These are phyloP conservation scores for Phialophora tarda DNA, from an alignment of 2,329 filamentous ascomycete species.

Conservation along the genomic window DNA sequence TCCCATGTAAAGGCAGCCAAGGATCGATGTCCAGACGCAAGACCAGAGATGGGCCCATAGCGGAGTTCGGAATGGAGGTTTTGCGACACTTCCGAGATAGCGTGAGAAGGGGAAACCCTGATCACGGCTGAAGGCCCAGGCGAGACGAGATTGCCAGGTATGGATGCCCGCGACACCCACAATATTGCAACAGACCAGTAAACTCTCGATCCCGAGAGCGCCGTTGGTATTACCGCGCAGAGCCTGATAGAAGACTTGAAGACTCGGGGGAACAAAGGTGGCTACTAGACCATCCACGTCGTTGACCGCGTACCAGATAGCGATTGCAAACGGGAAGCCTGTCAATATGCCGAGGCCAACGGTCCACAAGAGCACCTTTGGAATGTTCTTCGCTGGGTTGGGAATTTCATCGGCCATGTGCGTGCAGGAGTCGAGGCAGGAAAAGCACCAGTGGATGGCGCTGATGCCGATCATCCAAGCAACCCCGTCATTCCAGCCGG, in stretches of 20 bases:
- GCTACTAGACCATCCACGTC: constrained; percentile 16
- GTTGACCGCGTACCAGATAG: constrained; percentile 30
- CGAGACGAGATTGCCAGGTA: constrained; percentile 21
- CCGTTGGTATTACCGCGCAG: constrained; percentile 8
- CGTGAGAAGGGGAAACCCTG: constrained; percentile 16
- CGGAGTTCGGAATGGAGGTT: constrained; percentile 17
- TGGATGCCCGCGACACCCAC: constrained; percentile 14
- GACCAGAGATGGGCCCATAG: constrained; percentile 23
- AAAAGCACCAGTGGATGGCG: constrained; percentile 21
- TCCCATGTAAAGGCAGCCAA: constrained; percentile 47
- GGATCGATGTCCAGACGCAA: constrained; percentile 3
- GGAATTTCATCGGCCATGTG: constrained; percentile 33
- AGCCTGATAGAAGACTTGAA: constrained; percentile 16
- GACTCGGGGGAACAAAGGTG: constrained; percentile 15
- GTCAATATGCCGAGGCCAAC: constrained; percentile 11
- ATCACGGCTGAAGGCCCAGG: constrained; percentile 22
- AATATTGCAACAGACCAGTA: constrained; percentile 4
- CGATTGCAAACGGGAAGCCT: constrained; percentile 27
- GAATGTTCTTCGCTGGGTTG: constrained; percentile 29
- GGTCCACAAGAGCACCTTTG: constrained; percentile 22
- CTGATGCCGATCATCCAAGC: constrained; percentile 32
- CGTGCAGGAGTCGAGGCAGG: constrained; percentile 29
- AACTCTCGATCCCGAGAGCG: constrained; percentile 6
- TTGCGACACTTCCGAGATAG: constrained; percentile 16
- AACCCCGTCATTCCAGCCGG: constrained; percentile 41